Evolutionary conservation across 495 filamentous ascomycete genomes (phyloP).

Genomic region (Terfezia boudieri): DNA sequence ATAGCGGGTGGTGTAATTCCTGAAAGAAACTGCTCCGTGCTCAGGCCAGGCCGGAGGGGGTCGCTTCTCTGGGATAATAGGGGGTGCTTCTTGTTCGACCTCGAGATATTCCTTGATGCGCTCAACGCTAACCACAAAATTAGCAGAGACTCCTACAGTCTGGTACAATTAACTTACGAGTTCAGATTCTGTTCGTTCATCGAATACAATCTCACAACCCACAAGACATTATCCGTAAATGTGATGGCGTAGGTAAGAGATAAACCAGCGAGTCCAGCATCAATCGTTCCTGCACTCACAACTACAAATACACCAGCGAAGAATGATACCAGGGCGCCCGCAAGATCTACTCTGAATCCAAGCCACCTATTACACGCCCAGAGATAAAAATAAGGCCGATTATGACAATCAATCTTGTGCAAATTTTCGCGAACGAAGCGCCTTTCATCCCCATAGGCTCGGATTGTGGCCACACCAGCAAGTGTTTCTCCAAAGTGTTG

Average conservation of each 20-base stretch:
- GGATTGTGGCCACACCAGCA: slow-evolving; percentile 88
- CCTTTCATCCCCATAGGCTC: slow-evolving; percentile 84
- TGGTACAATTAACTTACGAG: slow-evolving; percentile 23
- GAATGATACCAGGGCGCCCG: slow-evolving; percentile 82
- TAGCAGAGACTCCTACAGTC: slow-evolving; percentile 1
- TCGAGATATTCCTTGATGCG: slow-evolving; percentile 93
- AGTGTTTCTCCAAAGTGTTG: slow-evolving; percentile 97
- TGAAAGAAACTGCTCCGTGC: slow-evolving; percentile 67
- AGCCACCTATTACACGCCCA: slow-evolving; percentile 99
- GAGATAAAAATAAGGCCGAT: slow-evolving; percentile 82
- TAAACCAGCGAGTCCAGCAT: slow-evolving; percentile 83
- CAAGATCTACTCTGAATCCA: slow-evolving; percentile 70
- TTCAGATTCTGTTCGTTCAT: slow-evolving; percentile 99
- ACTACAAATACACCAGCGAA: slow-evolving; percentile 87
- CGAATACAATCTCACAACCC: slow-evolving; percentile 89
- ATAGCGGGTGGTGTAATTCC: slow-evolving; percentile 73
- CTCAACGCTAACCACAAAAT: slow-evolving; percentile 37
- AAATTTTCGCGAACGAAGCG: slow-evolving; percentile 92
- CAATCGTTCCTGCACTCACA: slow-evolving; percentile 57
- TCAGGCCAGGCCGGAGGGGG: slow-evolving; percentile 67
- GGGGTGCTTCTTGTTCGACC: slow-evolving; percentile 74
- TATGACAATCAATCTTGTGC: slow-evolving; percentile 65
- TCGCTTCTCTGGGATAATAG: slow-evolving; percentile 55
- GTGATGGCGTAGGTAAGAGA: slow-evolving; percentile 96
- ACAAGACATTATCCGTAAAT: slow-evolving; percentile 91